Base-by-base conservation (phyloP, 495 filamentous ascomycete species). In the Tuber borchii region DNA sequence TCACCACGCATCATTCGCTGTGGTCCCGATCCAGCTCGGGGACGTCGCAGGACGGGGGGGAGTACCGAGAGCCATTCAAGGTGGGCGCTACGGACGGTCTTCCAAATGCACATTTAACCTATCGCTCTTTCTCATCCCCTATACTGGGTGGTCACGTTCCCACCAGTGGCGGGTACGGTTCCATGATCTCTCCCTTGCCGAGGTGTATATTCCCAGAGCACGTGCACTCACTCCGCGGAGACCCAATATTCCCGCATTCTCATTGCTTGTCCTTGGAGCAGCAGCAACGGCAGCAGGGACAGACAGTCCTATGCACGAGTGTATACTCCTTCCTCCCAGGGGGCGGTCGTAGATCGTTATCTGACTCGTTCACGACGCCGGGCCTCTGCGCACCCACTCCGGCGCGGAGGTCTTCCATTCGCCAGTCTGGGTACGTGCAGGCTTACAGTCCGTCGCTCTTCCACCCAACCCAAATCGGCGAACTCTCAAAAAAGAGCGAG, bases 71-170 rank as follows among this genome's bases (percentile, higher is more conserved):
- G 26, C 56, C 26, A 34, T 65, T 65, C 26, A 34, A 9, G 51
- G 51, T 61, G 51, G 51, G 10, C 3, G 51, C 51, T 61, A 26
- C 4, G 56, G 26, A 17, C 12, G 26, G 56, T 34, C 4, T 34
- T 34, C 70, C 51, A 75, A 68, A 78, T 26, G 46, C 74, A 45
- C 77, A 77, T 42, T 69, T 75, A 48, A 44, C 76, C 43, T 79
- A 79, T 48, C 48, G 72, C 17, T 75, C 77, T 20, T 75, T 79
- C 39, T 79, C 78, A 17, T 79, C 78, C 14, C 78, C 78, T 70
- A 65, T 34, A 14, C n/a, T 79, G n/a, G 78, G 76, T 19, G 70
- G 34, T 12, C 73, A 75, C 78, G 70, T 7, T 70, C 75, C 77
- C 8, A 56, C 76, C 26, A 31, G n/a, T 31, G 34, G 71, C 34